A percentile compares a stretch with the other conserved stretches of the same genome.
These are phyloP conservation scores for Thelephora aurantiotincta DNA, from an alignment of 768 basidiomycete genomes.

Conservation along the genomic window DNA sequence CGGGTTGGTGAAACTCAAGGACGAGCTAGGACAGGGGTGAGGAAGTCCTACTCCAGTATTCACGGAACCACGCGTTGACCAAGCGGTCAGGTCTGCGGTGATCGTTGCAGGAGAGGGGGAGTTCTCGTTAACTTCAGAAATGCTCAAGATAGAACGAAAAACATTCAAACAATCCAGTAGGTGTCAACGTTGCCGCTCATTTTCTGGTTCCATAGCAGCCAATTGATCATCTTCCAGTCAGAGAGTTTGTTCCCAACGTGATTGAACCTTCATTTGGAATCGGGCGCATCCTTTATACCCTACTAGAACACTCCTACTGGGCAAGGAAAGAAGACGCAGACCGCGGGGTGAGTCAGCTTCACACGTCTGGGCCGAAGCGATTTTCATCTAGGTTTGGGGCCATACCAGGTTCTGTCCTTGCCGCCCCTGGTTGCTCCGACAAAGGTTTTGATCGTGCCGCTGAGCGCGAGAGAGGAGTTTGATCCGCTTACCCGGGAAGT, in stretches of 20 bases:
- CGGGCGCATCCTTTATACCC: slow-evolving; percentile 85
- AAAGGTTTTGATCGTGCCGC: slow-evolving; percentile 91
- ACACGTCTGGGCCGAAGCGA: slow-evolving; percentile 7
- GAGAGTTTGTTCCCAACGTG: slow-evolving; percentile 94
- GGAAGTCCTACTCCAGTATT: slow-evolving; percentile 10
- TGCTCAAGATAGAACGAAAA: slow-evolving; percentile 68
- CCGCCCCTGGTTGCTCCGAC: slow-evolving; percentile 87
- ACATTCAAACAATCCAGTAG: slow-evolving; percentile 78
- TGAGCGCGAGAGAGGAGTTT: slow-evolving; percentile 78
- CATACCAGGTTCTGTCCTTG: slow-evolving; percentile 72
- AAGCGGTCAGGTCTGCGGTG: slow-evolving; percentile 31
- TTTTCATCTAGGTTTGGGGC: too few relatives aligned
- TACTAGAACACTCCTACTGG: slow-evolving; percentile 97
- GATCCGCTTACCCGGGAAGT: slow-evolving; percentile 75
- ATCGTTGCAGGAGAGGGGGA: slow-evolving; percentile 48
- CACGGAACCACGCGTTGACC: slow-evolving; percentile 1
- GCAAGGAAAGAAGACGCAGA: slow-evolving; percentile 82
- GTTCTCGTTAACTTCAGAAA: slow-evolving; percentile 57
- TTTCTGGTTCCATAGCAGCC: slow-evolving; percentile 3
- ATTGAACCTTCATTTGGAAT: slow-evolving; percentile 98
- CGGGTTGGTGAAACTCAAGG: slow-evolving; percentile 49
- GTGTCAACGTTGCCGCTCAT: slow-evolving; percentile 13
- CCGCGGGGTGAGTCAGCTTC: slow-evolving; percentile 53
- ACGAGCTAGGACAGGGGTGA: slow-evolving; percentile 63
- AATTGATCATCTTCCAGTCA: slow-evolving; percentile 37